Evolutionary conservation across 1,284 basidiomycete genomes (phyloP).

Genomic region (Austropuccinia psidii): DNA sequence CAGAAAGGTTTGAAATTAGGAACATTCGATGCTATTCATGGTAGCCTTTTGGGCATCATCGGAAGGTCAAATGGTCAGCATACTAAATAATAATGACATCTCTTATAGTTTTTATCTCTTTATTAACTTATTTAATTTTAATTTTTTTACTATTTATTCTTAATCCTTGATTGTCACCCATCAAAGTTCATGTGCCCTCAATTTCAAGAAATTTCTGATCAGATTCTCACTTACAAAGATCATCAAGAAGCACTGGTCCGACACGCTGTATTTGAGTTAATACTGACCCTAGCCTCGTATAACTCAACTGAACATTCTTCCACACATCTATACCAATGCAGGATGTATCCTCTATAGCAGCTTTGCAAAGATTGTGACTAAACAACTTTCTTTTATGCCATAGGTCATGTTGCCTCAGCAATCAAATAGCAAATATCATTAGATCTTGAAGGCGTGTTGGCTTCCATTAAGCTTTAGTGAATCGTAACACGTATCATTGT

Average conservation of each 20-base stretch:
- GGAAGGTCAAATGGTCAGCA: conserved; percentile 78
- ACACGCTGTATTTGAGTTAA: conserved; percentile 85
- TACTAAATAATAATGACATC: neutral
- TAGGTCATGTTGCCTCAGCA: conserved; percentile 86
- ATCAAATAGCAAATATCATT: conserved; percentile 92
- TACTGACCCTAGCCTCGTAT: conserved; percentile 87
- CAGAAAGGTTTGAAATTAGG: conserved; percentile 73
- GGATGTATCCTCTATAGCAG: conserved; percentile 79
- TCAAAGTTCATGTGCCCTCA: conserved; percentile 83
- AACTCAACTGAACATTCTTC: conserved; percentile 83
- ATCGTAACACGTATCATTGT: conserved; percentile 87
- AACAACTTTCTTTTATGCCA: conserved; percentile 87
- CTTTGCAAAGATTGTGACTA: conserved; percentile 83
- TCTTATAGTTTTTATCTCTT: neutral
- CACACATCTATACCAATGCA: conserved; percentile 79
- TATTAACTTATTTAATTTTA: no score
- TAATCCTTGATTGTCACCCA: neutral
- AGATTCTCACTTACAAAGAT: conserved; percentile 79
- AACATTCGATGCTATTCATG: conserved; percentile 76
- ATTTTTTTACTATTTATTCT: no score
- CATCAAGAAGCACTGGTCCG: conserved; percentile 78
- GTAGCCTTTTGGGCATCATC: conserved; percentile 87
- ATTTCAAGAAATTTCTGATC: conserved; percentile 80
- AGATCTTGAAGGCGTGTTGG: conserved; percentile 87
- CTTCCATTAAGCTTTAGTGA: conserved; percentile 74